Percentiles rank a stretch among this genome's conserved stretches.
These are phyloP conservation scores for Yarrowia sp. DNA, from an alignment of 805 yeast species.

Conservation along the genomic window DNA sequence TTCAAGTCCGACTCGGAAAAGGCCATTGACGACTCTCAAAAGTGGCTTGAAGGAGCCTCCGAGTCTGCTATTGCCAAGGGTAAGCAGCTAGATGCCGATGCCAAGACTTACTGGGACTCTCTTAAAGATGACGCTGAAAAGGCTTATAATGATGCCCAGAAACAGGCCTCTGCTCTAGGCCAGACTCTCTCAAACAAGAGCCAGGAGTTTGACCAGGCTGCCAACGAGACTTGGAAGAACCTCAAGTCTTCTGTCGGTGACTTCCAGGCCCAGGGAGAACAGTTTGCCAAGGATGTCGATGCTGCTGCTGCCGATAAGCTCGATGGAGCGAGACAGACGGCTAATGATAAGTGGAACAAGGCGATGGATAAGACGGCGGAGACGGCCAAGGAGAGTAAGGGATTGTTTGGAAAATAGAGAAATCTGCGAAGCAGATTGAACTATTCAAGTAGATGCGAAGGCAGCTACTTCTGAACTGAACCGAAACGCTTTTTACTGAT, in stretches of 20 bases:
- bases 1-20: constrained; percentile 28
- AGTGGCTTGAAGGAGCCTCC: not conserved
- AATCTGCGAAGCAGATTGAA: too few relatives aligned
- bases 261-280: constrained; percentile 10
- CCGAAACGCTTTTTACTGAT: too few relatives aligned
- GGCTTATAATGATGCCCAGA: not conserved
- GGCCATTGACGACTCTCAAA: constrained; percentile 28
- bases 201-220: constrained; percentile 20
- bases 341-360: constrained; percentile 22
- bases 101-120: constrained; percentile 21
- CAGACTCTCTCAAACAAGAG: constrained; percentile 12
- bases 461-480: too few relatives aligned
- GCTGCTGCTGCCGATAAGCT: constrained; percentile 18
- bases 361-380: constrained; percentile 25
- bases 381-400: constrained; percentile 22
- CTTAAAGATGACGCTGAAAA: not conserved
- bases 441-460: too few relatives aligned
- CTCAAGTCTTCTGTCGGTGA: constrained; percentile 10
- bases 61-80: constrained; percentile 18
- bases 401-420: constrained; percentile 12
- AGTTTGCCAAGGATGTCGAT: constrained; percentile 24
- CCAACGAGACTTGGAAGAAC: constrained; percentile 12
- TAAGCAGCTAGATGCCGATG: constrained; percentile 17
- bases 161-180: constrained; percentile 5
- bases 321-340: not conserved